phyloP scores from a whole-genome alignment of 2,329 filamentous ascomycete genomes.

The Monilinia vaccinii-corymbosi region DNA sequence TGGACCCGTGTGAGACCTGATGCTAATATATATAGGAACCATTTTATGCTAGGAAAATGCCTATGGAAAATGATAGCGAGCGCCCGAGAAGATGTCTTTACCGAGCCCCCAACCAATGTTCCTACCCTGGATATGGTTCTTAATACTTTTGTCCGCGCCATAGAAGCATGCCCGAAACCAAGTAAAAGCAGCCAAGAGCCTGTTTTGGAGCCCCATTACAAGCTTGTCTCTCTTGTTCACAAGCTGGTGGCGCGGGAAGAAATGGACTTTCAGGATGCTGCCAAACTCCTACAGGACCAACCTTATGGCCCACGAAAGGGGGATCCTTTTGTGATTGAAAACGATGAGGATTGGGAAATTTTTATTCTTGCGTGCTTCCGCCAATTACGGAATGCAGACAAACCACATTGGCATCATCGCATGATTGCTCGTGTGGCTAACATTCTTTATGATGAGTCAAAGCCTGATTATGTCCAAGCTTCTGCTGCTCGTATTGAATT shows the following conservation, averaged over 20 bases:
- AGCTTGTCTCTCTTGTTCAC: slow-evolving; percentile 56
- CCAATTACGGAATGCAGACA: slow-evolving; percentile 42
- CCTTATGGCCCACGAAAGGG: slow-evolving; percentile 26
- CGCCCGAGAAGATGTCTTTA: slow-evolving; percentile 33
- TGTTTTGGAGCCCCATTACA: slow-evolving; percentile 65
- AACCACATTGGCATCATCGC: slow-evolving; percentile 67
- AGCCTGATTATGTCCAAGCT: slow-evolving; percentile 36
- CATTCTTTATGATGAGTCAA: slow-evolving; percentile 48
- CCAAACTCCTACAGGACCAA: slow-evolving; percentile 30
- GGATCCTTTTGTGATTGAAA: slow-evolving; percentile 22
- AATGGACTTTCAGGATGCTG: slow-evolving; percentile 24
- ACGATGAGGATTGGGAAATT: slow-evolving; percentile 44
- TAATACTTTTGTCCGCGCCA: slow-evolving; percentile 47
- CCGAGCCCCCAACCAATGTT: slow-evolving; percentile 26
- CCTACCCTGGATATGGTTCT: slow-evolving; percentile 39
- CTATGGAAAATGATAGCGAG: slow-evolving; percentile 60
- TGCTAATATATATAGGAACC: slow-evolving; percentile 37
- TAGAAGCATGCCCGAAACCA: slow-evolving; percentile 51
- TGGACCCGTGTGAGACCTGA: background rate
- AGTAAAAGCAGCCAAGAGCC: slow-evolving; percentile 53
- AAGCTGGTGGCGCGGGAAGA: slow-evolving; percentile 45
- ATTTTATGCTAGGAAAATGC: slow-evolving; percentile 64
- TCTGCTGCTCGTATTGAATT: slow-evolving; percentile 55
- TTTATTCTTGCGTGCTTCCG: slow-evolving; percentile 43
- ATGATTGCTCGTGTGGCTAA: slow-evolving; percentile 56